Evolutionary conservation across 345 rosid genomes (phyloP), one percentile per base, ranked within the genome.

Genomic region (Moricandia moricandioides): DNA sequence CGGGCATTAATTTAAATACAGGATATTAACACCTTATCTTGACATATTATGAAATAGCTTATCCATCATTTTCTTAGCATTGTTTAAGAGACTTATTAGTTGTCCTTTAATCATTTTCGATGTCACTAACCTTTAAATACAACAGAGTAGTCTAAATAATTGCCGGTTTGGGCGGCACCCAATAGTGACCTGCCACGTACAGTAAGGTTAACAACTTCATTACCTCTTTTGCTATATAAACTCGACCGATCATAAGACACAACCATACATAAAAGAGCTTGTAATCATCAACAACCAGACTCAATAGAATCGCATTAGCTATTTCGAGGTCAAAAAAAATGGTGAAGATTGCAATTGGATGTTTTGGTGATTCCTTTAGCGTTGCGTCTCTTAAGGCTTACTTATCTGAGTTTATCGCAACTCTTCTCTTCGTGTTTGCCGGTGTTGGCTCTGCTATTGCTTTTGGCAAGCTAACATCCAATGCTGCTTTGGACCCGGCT

Each of bases 401-500:
- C 24, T 21, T 21, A 2, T 21, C 24, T 21, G 24, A 21, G 24
- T 21, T 21, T 2, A 21, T 1, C 24, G 24, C 24, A 21, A 21
- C 24, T 21, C 24, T 21, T 21, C 1, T 21, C 24, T 21, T 21
- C 2, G 24, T 21, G 2, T 21, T 21, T 2, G 24, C 24, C 2
- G 24, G 24, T 21, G 24, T 21, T 21, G 24, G 24, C 24, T 21
- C 24, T 21, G 24, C 24, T 21, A 21, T 21, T 21, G 24, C 24
- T 21, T 21, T 21, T 21, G 24, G 24, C 24, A 21, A 21, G 24
- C 24, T 21, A 21, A 21, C 98, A 2, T 26, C 89, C 4, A 89
- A 84, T 75, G 98, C 84, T 9, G 89, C 85, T 13, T 66, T 91
- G 69, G 94, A 91, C 80, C 92, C 92, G 7, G 70, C 92, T 6